These are phyloP conservation scores for Strobilomyces dryophilus DNA, from an alignment of 768 basidiomycete species.

Conservation along the genomic window DNA sequence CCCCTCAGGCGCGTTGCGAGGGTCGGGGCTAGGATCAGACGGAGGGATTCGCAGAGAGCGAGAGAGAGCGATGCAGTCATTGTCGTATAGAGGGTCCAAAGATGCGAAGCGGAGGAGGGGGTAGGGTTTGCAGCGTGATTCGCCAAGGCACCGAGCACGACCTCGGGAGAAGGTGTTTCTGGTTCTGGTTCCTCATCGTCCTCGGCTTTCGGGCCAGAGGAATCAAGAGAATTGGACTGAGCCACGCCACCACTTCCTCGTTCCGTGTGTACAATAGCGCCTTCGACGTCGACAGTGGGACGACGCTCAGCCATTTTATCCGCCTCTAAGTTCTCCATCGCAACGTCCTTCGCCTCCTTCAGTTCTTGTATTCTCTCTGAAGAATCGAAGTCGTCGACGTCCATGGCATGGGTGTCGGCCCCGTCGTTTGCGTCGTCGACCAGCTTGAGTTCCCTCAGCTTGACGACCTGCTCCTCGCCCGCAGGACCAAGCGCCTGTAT, in stretches of 20 bases:
- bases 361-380: constrained; percentile 15
- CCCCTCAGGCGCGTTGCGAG: constrained; percentile 90
- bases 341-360: constrained; percentile 24
- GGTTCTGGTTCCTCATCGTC: constrained; percentile 18
- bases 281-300: constrained; percentile 36
- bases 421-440: constrained; percentile 54
- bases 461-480: constrained; percentile 76
- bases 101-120: constrained; percentile 45
- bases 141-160: constrained; percentile 19
- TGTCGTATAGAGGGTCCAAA: constrained; percentile 92
- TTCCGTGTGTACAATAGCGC: constrained; percentile 41
- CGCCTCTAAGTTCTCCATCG: constrained; percentile 24
- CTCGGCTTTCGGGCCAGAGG: constrained; percentile 29
- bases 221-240: constrained; percentile 19
- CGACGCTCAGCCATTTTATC: constrained; percentile 26
- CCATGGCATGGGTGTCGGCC: constrained; percentile 42
- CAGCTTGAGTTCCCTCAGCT: constrained; percentile 76
- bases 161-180: constrained; percentile 16
- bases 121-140: constrained; percentile 21
- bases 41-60: constrained; percentile 90
- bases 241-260: constrained; percentile 6
- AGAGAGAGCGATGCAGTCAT: constrained; percentile 90
- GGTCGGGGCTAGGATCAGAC: constrained; percentile 94
- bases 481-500: constrained; percentile 92
- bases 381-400: constrained; percentile 35